A percentile compares a stretch with the other conserved stretches of the same genome.
phyloP scores from a whole-genome alignment of 2,329 filamentous ascomycete genomes.

The Monosporascus cannonballus region DNA sequence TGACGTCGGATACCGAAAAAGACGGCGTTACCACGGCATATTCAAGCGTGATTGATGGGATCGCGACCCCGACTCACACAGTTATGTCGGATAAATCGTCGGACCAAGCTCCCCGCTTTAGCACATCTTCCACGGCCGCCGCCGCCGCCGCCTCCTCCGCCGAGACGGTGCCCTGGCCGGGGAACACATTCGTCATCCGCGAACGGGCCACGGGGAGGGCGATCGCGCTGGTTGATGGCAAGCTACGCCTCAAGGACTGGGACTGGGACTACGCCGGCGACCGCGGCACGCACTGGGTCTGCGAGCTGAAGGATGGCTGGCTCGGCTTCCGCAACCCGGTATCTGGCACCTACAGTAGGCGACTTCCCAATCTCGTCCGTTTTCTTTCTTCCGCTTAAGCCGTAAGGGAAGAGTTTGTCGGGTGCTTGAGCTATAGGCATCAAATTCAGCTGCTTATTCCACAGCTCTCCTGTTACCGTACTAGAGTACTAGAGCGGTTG shows the following conservation, averaged over 20 bases:
- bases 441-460: background rate
- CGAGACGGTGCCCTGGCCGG: constrained; percentile 9
- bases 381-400: too few species aligned
- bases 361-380: background rate
- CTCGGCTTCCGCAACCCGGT: constrained; percentile 31
- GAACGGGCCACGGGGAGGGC: constrained; percentile 16
- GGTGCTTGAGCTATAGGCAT: too few species aligned
- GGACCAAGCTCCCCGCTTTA: too few species aligned
- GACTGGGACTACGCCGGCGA: background rate
- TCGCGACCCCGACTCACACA: too few species aligned
- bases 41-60: too few species aligned
- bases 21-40: too few species aligned
- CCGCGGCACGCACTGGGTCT: constrained; percentile 29
- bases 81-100: too few species aligned
- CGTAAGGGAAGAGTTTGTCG: too few species aligned
- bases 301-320: constrained; percentile 31
- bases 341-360: constrained; percentile 20
- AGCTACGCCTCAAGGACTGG: constrained; percentile 15
- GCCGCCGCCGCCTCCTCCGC: background rate
- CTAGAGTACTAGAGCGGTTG: background rate
- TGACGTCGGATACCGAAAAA: too few species aligned
- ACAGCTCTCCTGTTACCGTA: background rate
- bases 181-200: constrained; percentile 26
- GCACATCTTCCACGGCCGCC: background rate
- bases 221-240: constrained; percentile 26